Evolutionary conservation across 2,329 filamentous ascomycete genomes (phyloP).

Genomic region (Lecanicillium sp.): DNA sequence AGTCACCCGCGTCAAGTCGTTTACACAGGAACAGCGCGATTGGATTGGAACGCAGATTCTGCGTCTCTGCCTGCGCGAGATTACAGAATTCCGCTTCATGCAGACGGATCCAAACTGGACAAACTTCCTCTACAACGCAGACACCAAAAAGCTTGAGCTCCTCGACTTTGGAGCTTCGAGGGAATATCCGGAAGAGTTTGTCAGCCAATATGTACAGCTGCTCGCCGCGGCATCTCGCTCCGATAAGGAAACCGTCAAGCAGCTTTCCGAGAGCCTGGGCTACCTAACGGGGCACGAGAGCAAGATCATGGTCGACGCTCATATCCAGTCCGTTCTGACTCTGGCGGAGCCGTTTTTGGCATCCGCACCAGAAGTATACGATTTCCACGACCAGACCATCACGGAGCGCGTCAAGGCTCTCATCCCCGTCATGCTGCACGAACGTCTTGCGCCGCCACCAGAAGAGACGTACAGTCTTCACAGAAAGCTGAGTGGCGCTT

Average conservation of each 20-base stretch:
- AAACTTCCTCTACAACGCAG: slow-evolving; percentile 86
- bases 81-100: slow-evolving; percentile 95
- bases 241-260: slow-evolving; percentile 56
- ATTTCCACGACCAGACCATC: slow-evolving; percentile 92
- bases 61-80: slow-evolving; percentile 84
- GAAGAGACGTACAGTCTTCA: slow-evolving; percentile 97
- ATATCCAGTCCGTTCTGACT: slow-evolving; percentile 79
- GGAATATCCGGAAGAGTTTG: slow-evolving; percentile 75
- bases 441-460: slow-evolving; percentile 81
- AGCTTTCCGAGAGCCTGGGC: slow-evolving; percentile 68
- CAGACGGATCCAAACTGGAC: slow-evolving; percentile 99
- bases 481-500: slow-evolving; percentile 90
- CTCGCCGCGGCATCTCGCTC: slow-evolving; percentile 70
- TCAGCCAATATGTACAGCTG: slow-evolving; percentile 70
- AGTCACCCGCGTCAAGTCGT: slow-evolving; percentile 70
- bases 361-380: slow-evolving; percentile 73
- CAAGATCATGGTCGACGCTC: slow-evolving; percentile 78
- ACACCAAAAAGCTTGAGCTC: slow-evolving; percentile 68
- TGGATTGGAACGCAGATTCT: slow-evolving; percentile 96
- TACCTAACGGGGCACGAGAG: slow-evolving; percentile 92
- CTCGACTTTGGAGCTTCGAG: slow-evolving; percentile 92
- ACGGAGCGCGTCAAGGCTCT: slow-evolving; percentile 83
- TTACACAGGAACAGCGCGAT: slow-evolving; percentile 79
- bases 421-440: slow-evolving; percentile 88
- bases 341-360: slow-evolving; percentile 84